Percentiles rank a stretch among this genome's conserved stretches.
phyloP scores from a whole-genome alignment of 139 green algal genomes.

The Micromonas commoda region DNA sequence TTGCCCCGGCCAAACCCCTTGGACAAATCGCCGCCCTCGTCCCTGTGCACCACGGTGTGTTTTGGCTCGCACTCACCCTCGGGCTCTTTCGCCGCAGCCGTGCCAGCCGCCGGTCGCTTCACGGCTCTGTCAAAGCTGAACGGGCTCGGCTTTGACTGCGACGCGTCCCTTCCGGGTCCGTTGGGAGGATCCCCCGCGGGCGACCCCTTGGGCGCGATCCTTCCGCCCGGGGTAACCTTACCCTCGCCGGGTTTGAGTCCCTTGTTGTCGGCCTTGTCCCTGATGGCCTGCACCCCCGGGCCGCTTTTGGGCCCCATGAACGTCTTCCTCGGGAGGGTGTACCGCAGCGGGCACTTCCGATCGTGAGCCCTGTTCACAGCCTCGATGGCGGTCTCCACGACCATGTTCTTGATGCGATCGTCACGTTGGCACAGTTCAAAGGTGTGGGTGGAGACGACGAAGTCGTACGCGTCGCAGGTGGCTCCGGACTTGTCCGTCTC shows the following conservation, averaged over 20 bases:
- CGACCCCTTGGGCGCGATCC: neutral
- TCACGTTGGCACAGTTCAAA: constrained; percentile 31
- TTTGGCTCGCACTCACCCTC: neutral
- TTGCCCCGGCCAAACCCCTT: no score
- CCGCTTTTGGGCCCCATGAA: constrained; percentile 22
- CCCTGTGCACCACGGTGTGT: constrained; percentile 12
- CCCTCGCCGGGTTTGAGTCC: neutral
- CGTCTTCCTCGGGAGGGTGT: constrained; percentile 40
- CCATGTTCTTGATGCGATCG: constrained; percentile 25
- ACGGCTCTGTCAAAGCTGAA: constrained; percentile 19
- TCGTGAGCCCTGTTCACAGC: constrained; percentile 40
- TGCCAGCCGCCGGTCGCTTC: neutral
- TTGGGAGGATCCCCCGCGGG: neutral
- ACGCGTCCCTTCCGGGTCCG: neutral
- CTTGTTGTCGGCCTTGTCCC: constrained; percentile 38
- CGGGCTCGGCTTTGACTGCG: neutral
- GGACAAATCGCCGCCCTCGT: constrained; percentile 1
- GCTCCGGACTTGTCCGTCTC: constrained; percentile 42
- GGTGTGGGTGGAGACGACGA: constrained; percentile 53
- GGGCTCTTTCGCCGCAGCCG: neutral
- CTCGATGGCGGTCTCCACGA: constrained; percentile 52
- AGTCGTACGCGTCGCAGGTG: constrained; percentile 45
- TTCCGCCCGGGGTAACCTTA: neutral
- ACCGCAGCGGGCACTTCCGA: constrained; percentile 26
- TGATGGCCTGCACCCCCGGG: neutral